These are phyloP conservation scores for Leucaena leucocephala DNA, from an alignment of 306 rosid genomes.

Conservation along the genomic window DNA sequence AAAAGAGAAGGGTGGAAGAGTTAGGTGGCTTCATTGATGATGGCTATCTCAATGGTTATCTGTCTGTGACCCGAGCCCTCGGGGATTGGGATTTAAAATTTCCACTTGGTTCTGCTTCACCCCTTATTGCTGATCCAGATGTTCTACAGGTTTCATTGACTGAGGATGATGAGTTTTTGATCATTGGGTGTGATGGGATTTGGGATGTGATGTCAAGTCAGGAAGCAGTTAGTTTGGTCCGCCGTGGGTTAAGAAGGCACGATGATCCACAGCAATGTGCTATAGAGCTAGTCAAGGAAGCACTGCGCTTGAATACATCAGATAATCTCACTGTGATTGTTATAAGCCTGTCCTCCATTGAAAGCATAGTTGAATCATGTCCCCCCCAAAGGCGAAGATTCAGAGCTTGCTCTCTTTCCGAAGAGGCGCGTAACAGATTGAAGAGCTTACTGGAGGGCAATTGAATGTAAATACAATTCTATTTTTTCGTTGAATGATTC, in stretches of 20 bases:
- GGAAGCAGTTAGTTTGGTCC: constrained; percentile 81
- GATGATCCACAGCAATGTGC: constrained; percentile 83
- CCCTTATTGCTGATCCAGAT: constrained; percentile 89
- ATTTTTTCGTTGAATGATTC: constrained; percentile 31
- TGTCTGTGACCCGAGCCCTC: constrained; percentile 85
- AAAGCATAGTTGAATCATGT: constrained; percentile 46
- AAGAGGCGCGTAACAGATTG: constrained; percentile 62
- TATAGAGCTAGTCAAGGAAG: constrained; percentile 74
- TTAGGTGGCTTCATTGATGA: constrained; percentile 61
- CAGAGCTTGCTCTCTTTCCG: constrained; percentile 58
- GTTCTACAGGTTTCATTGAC: constrained; percentile 62
- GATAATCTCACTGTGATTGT: constrained; percentile 90
- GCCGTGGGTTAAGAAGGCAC: constrained; percentile 81
- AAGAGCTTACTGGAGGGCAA: constrained; percentile 66
- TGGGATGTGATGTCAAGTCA: constrained; percentile 94
- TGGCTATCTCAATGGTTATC: constrained; percentile 67
- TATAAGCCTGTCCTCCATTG: constrained; percentile 66
- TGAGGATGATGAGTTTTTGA: constrained; percentile 83
- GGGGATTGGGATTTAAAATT: constrained; percentile 87
- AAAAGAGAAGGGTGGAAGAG: constrained; percentile 69
- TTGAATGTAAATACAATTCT: constrained; percentile 47
- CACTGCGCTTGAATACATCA: constrained; percentile 63
- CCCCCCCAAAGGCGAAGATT: constrained; percentile 59
- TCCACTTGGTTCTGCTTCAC: constrained; percentile 71
- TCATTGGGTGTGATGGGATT: constrained; percentile 87